phyloP scores from a whole-genome alignment of 148 eudicot species.

The Rhododendron molle region DNA sequence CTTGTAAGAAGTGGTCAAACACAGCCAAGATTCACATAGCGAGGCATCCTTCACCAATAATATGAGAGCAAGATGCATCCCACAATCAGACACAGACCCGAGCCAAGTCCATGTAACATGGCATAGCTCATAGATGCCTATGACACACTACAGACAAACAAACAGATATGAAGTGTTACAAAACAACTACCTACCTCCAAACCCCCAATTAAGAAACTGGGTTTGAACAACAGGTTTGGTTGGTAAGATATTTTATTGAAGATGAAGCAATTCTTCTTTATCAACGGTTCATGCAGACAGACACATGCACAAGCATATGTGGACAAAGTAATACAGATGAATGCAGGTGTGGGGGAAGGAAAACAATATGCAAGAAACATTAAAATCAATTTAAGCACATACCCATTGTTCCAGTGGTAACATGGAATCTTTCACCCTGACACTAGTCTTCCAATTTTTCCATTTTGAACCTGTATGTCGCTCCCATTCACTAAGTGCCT shows the following conservation, averaged over 20 bases:
- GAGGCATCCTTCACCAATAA: not conserved
- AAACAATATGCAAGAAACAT: slow-evolving; percentile 7
- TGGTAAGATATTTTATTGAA: not conserved
- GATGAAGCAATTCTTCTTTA: not conserved
- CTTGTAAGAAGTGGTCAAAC: not conserved
- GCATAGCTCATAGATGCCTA: not conserved
- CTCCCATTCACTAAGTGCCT: slow-evolving; percentile 81
- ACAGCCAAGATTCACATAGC: not conserved
- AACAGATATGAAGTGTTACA: not conserved
- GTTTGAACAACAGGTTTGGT: not conserved
- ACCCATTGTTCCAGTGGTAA: slow-evolving; percentile 79
- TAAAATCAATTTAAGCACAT: slow-evolving; percentile 27
- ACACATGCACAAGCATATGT: not conserved
- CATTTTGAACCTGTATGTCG: slow-evolving; percentile 70
- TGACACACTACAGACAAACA: not conserved
- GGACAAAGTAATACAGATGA: not conserved
- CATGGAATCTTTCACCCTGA: slow-evolving; percentile 66
- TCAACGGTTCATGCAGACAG: not conserved
- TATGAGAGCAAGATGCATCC: not conserved
- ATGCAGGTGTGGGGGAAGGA: not conserved
- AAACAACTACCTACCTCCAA: not conserved
- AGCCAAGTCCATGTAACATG: not conserved
- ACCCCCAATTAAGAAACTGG: not conserved
- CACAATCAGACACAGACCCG: not conserved
- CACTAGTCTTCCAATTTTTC: slow-evolving; percentile 75